These are phyloP conservation scores for Xylaria sp. DNA, from an alignment of 2,329 filamentous ascomycete genomes.

Conservation along the genomic window DNA sequence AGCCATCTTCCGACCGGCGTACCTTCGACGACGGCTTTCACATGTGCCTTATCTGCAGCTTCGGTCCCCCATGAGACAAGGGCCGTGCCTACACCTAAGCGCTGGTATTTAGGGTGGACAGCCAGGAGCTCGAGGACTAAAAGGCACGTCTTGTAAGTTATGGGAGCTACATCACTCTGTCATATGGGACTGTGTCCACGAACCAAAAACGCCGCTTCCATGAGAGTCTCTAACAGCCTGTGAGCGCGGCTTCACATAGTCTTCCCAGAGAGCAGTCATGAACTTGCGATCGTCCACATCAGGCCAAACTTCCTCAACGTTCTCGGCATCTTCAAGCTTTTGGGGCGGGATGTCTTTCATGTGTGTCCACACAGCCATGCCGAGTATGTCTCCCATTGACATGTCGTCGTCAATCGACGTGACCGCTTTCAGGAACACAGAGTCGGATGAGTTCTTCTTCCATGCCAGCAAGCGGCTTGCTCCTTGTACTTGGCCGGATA, in stretches of 20 bases:
- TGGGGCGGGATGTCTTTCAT: slow-evolving; percentile 33
- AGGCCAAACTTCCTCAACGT: slow-evolving; percentile 33
- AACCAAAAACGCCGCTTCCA: slow-evolving; percentile 33
- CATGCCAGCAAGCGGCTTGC: slow-evolving; percentile 27
- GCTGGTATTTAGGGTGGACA: slow-evolving; percentile 32
- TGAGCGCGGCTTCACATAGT: slow-evolving; percentile 31
- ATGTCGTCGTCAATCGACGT: background rate
- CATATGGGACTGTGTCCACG: background rate
- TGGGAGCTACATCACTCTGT: background rate
- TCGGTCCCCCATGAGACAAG: slow-evolving; percentile 35
- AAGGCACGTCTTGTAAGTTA: background rate
- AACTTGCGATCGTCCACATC: slow-evolving; percentile 31
- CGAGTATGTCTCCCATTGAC: slow-evolving; percentile 22
- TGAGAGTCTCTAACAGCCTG: slow-evolving; percentile 23
- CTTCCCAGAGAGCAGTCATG: slow-evolving; percentile 33
- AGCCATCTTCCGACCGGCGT: slow-evolving; percentile 29
- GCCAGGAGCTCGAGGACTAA: slow-evolving; percentile 36
- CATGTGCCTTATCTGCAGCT: slow-evolving; percentile 26
- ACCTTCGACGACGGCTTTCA: slow-evolving; percentile 33
- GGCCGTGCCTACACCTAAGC: slow-evolving; percentile 31
- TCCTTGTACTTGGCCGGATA: slow-evolving; percentile 27
- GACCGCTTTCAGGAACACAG: slow-evolving; percentile 33
- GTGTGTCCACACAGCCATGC: slow-evolving; percentile 35
- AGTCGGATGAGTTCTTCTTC: slow-evolving; percentile 19
- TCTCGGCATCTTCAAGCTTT: slow-evolving; percentile 29